phyloP scores from a whole-genome alignment of 1,284 basidiomycete species.

The Ustilago xerochloae region DNA sequence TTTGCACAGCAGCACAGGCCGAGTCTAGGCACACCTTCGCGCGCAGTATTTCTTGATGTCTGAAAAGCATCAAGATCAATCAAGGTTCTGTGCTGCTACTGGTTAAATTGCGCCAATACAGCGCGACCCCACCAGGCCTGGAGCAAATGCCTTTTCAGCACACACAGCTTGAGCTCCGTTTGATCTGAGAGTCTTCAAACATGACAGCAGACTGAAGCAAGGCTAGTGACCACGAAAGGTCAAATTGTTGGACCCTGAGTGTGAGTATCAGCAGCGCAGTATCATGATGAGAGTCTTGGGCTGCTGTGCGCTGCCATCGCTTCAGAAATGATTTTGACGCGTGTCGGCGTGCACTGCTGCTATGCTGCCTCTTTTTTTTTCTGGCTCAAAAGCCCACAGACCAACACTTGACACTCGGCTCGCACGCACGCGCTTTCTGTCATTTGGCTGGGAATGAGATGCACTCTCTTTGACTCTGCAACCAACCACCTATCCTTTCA shows the following conservation, averaged over 20 bases:
- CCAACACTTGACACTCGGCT: constrained; percentile 24
- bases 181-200: background rate
- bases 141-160: too few relatives aligned
- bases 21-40: too few relatives aligned
- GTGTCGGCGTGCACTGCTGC: constrained; percentile 6
- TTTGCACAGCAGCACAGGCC: too few relatives aligned
- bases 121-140: too few relatives aligned
- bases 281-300: background rate
- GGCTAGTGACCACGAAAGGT: background rate
- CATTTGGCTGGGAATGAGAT: too few relatives aligned
- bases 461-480: background rate
- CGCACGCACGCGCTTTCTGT: constrained; percentile 1
- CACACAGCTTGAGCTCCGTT: too few relatives aligned
- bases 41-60: too few relatives aligned
- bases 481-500: background rate
- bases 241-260: background rate
- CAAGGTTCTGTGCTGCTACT: too few relatives aligned
- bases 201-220: background rate
- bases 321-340: constrained; percentile 10
- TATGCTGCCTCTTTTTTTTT: constrained; percentile 17
- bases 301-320: too few relatives aligned
- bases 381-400: constrained; percentile 10
- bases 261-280: background rate
- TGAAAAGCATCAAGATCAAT: too few relatives aligned
- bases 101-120: too few relatives aligned